Evolutionary conservation across 495 filamentous ascomycete species (phyloP), one percentile per base, ranked within the genome.

Genomic region (Paragyromitra xinjiangensis): DNA sequence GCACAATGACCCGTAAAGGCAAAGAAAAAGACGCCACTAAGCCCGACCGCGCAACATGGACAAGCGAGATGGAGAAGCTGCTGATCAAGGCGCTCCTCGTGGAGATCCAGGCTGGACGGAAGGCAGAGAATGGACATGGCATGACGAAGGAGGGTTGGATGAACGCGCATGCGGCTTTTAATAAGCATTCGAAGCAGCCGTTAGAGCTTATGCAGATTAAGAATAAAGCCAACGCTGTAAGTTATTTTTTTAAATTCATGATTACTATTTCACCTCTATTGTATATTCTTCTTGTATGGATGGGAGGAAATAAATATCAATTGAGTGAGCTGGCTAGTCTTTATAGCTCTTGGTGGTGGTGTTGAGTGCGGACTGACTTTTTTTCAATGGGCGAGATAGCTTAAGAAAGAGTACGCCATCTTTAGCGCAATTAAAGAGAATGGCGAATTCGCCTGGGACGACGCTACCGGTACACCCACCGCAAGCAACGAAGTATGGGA

Each of bases 11-110:
- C 69, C 74, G 74, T 42, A 77, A 77, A 71, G 69, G 74, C 45
- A 77, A 77, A 16, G 74, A 77, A 53, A 77, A 77, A 59, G 74
- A 77, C 42, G 61, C 59, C 61, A 65, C 74, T 4, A 77, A 77
- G 62, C 74, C 74, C 61, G 74, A 77, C 74, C 74, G 74, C 69
- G 74, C 74, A 73, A 77, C 74, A 26, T 77, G 74, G 74, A 73
- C 74, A n/a, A 63, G 48, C 12, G 74, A 77, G 48, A 77, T 77
- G 74, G 74, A 77, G 39, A 64, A 58, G 19, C 69, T 77, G 16
- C 29, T 77, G 51, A 77, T 77, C 29, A 77, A 77, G 34, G 74
- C 74, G 39, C 74, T 77, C 12, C 69, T 77, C 44, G 74, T 77
- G 22, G 74, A 77, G 69, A 77, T 77, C 29, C 74, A 77, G 39